Base-by-base conservation (phyloP, 2,329 filamentous ascomycete genomes). In the Hypoxylon sp. region DNA sequence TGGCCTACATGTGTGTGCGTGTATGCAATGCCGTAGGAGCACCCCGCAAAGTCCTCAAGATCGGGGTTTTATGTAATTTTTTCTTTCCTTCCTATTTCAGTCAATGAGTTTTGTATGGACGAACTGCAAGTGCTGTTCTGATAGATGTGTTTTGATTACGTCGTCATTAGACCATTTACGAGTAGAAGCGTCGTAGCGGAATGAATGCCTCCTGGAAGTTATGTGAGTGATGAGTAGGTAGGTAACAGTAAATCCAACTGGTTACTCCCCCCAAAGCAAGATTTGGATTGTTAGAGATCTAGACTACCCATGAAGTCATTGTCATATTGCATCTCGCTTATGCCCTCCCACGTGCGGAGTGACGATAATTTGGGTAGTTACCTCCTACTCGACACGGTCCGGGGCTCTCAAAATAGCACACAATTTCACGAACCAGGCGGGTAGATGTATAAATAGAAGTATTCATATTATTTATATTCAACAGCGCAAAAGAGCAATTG, bases 391-490 rank as follows among this genome's bases (percentile, higher is more conserved):
- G 21, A 59, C 36, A 60, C 38, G 34, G 25, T 38, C 14, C 43
- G 48, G 56, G 30, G 60, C 41, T 19, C 43, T 65, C 61, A 58
- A 68, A 70, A 70, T 68, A 70, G 65, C 56, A 58, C 51, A 56
- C n/a, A 21, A 46, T 56, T 21, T 32, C 49, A 62, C 41, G 38
- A 49, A 49, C 10, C 3, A 55, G 50, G 28, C 34, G 60, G 60
- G 50, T 56, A 53, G 19, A 19, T 61, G 38, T 70, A 70, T 62
- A 67, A 67, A 70, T 70, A 70, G 67, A 70, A 65, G 53, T 56
- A 34, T 52, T 65, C 48, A 53, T 62, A 60, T 65, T 67, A 63
- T 48, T 53, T 62, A 49, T 50, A 56, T 61, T 48, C 49, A 45
- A 49, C 43, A 52, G 58, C 11, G 30, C 43, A 49, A 67, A 67